phyloP scores from a whole-genome alignment of 2,329 filamentous ascomycete genomes.

The Sporothrix euskadiensis region DNA sequence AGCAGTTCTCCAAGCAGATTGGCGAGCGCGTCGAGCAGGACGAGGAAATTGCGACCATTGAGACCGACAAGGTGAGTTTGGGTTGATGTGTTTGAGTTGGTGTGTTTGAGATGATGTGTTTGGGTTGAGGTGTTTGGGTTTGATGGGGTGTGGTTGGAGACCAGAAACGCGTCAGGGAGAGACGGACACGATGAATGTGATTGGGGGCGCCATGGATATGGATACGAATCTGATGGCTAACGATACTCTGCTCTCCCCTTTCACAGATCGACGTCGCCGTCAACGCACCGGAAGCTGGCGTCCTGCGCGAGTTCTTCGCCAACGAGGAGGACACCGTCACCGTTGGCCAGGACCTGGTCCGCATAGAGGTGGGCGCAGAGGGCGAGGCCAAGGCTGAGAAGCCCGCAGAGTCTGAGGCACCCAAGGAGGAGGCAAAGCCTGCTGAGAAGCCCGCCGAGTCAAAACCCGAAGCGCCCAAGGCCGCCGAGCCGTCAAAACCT shows the following conservation, averaged over 20 bases:
- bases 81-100: too few species aligned
- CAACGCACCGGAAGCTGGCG: conserved; percentile 87
- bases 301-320: conserved; percentile 86
- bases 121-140: too few species aligned
- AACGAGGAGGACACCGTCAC: conserved; percentile 94
- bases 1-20: conserved; percentile 89
- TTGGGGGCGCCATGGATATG: too few species aligned
- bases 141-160: neutral
- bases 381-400: conserved; percentile 47
- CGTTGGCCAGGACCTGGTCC: conserved; percentile 88
- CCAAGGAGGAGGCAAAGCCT: conserved; percentile 33
- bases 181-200: neutral
- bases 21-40: conserved; percentile 94
- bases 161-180: neutral
- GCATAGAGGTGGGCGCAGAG: conserved; percentile 72
- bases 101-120: conserved; percentile 49
- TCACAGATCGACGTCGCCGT: conserved; percentile 89
- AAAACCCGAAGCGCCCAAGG: conserved; percentile 43
- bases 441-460: conserved; percentile 19
- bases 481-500: conserved; percentile 36
- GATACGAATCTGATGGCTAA: neutral
- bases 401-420: conserved; percentile 36
- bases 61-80: conserved; percentile 85
- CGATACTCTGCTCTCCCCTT: neutral
- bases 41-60: conserved; percentile 97